Conservation (phyloP, 176 grass and related monocot genomes). For the Ensete ventricosum region DNA sequence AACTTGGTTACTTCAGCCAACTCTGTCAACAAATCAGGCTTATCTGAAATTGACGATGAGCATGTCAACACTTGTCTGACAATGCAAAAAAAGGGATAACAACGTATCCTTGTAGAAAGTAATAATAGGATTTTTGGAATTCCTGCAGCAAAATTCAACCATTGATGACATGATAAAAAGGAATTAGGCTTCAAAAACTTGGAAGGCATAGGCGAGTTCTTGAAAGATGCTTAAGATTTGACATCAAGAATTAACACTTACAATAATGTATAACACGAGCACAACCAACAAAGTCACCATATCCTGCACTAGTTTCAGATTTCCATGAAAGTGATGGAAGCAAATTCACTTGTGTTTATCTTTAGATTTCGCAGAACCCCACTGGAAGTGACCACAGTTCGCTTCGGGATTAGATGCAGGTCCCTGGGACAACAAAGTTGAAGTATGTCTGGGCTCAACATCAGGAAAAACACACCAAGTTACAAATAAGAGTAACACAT, state of each 20-base stretch:
- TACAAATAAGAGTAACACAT: not conserved
- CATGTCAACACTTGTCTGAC: not conserved
- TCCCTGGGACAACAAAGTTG: slow-evolving; percentile 37
- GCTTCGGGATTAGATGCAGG: slow-evolving; percentile 80
- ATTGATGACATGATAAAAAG: not conserved
- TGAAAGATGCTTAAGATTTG: not conserved
- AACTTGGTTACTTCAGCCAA: not conserved
- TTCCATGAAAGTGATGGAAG: not conserved
- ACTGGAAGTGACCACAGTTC: slow-evolving; percentile 84
- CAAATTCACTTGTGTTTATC: slow-evolving; percentile 29
- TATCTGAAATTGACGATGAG: not conserved
- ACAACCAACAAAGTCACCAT: not conserved
- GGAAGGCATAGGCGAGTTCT: not conserved
- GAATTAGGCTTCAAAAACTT: not conserved
- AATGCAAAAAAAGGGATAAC: not conserved
- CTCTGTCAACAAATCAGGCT: not conserved
- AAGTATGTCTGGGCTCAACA: not conserved
- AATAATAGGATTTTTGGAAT: not conserved
- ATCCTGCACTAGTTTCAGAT: not conserved
- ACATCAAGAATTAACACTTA: not conserved
- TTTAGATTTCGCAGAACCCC: slow-evolving; percentile 72
- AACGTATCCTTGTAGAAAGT: not conserved
- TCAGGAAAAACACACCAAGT: not conserved
- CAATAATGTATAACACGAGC: not conserved
- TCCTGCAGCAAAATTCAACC: not conserved